These are phyloP conservation scores for Malassezia vespertilionis DNA, from an alignment of 1,284 basidiomycete species.

Conservation along the genomic window DNA sequence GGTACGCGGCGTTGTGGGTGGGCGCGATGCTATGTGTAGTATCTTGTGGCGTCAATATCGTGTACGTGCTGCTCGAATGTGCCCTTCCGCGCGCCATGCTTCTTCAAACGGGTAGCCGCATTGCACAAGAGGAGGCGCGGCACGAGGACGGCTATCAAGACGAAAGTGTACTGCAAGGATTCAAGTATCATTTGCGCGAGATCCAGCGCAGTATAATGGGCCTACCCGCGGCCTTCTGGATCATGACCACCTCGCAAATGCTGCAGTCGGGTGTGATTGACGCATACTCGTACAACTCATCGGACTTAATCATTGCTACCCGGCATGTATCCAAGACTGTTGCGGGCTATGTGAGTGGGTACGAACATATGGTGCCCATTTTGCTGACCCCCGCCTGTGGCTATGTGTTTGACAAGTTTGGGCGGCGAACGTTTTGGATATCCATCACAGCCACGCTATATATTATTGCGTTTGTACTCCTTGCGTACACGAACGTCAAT, in stretches of 20 bases:
- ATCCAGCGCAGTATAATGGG: not conserved
- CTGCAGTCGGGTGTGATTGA: conserved; percentile 48
- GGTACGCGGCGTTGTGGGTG: conserved; percentile 49
- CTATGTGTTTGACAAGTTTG: conserved; percentile 31
- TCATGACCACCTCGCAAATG: conserved; percentile 33
- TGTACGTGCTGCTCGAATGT: conserved; percentile 45
- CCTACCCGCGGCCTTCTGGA: conserved; percentile 18
- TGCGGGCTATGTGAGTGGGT: conserved; percentile 49
- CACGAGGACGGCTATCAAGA: not conserved
- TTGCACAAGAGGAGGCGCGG: not conserved
- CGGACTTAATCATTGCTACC: conserved; percentile 49
- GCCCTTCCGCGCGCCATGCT: conserved; percentile 13
- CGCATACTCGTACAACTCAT: conserved; percentile 48
- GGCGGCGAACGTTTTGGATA: conserved; percentile 33
- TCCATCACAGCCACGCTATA: conserved; percentile 7
- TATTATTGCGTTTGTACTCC: conserved; percentile 30
- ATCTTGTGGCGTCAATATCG: conserved; percentile 35
- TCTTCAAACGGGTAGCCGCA: not conserved
- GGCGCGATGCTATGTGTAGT: conserved; percentile 40
- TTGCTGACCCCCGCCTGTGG: conserved; percentile 48
- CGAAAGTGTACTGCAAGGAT: too few species aligned
- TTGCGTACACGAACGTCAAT: conserved; percentile 47
- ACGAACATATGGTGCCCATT: conserved; percentile 50
- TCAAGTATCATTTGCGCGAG: not conserved
- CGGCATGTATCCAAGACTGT: conserved; percentile 47